Base-by-base conservation (phyloP, 352 stramenopile genomes). In the Chrysophaeum taylorii region DNA sequence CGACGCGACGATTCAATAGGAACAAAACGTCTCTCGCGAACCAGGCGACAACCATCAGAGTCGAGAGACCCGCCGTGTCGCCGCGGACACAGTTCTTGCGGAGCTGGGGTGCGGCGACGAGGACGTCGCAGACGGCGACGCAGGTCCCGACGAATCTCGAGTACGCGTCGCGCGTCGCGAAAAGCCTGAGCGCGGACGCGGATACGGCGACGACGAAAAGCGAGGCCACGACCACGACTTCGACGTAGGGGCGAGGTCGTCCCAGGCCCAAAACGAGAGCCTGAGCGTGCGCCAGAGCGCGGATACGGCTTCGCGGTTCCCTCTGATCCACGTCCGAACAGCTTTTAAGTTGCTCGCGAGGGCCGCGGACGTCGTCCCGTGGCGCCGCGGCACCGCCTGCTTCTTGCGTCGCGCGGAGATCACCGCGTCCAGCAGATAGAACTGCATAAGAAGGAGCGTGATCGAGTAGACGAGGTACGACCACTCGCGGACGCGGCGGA, bases 221-320 rank as follows among this genome's bases (percentile, higher is more conserved):
- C 14, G 35, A 31, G 57, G 45, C 23, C 33, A 66, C 57, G 5
- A 66, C 57, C 9, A 66, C 33, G 57, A 66, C 57, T n/a, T 66
- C 57, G 57, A 66, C 57, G 57, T 66, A 66, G 35, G 57, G 57
- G 1, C 35, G 33, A 66, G 57, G 16, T 66, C 57, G 57, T 66
- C 57, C 57, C 57, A 66, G 57, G 5, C 35, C 57, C 57, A 66
- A n/a, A 66, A 66, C 57, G 33, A 35, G 33, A 23, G 7, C 33
- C 14, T 2, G 2, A 66, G 14, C 4, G 31, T 23, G 1, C 31
- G 35, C 12, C 23, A 43, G 14, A 9, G 57, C 14, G 41, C 57
- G 33, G 16, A 2, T 18, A 18, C 35, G 14, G 18, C 12, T 16
- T 15, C 5, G 12, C 15, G 2, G 57, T 66, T 36, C 33, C 36